Base-by-base conservation (phyloP, 148 eudicot species). In the Rhododendron mucronatum region DNA sequence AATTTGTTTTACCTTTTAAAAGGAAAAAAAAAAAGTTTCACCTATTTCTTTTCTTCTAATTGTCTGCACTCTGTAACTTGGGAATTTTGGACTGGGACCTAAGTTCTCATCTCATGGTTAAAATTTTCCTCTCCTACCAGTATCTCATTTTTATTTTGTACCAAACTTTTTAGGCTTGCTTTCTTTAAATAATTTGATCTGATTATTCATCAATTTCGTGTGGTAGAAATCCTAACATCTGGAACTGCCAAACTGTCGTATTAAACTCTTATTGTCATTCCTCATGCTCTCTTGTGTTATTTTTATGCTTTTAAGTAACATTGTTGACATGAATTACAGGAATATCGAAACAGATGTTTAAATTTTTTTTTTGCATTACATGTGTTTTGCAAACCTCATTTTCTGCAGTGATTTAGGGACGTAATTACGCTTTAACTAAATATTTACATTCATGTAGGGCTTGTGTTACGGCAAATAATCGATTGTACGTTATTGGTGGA, bases 401-500 rank as follows among this genome's bases (percentile, higher is more conserved):
- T 50, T 84, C 39, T 23, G 13, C 7, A 9, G 71, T 51, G 20
- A 74, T n/a, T 13, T 28, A 35, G 45, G 26, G 85, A 48, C 2
- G 45, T 13, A 20, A 73, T 2, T 35, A 74, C 7, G 13, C 9
- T 23, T 65, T 10, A 33, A 41, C 83, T 55, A 21, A 23, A 69
- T 30, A 71, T 80, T 35, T 65, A 65, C 57, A 39, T 86, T 82
- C 45, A 39, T 73, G 78, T 88, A 97, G 99, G 94, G 95, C 99
- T 74, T 97, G 98, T 88, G 90, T 95, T 83, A 96, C 91, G 84
- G 92, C 85, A 45, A 87, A 95, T 90, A 98, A 97, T 86, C 94
- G 89, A 87, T 85, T 97, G 85, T 92, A 92, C 91, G 90, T 95
- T 80, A 89, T 97, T 90, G 98, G 99, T 89, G 99, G 99, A 84